These are phyloP conservation scores for Carex pumila DNA, from an alignment of 176 grass and related monocot genomes.

Conservation along the genomic window DNA sequence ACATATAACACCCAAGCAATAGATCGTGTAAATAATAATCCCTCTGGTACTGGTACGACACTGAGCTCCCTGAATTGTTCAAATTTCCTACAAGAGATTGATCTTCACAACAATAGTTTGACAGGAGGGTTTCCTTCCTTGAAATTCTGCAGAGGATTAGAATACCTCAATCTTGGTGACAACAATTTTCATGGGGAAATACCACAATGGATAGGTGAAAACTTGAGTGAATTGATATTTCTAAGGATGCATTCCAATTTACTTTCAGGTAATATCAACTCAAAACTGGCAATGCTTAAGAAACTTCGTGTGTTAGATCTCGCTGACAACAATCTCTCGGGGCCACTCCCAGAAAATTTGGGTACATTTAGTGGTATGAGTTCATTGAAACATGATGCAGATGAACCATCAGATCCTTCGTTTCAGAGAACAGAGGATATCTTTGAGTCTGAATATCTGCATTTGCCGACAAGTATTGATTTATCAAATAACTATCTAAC, in stretches of 20 bases:
- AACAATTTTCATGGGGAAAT: conserved; percentile 9
- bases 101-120: background rate
- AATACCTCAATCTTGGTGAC: background rate
- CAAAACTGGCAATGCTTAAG: background rate
- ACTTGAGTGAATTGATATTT: background rate
- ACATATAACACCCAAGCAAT: background rate
- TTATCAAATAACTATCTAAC: conserved; percentile 29
- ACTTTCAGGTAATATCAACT: conserved; percentile 40
- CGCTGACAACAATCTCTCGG: conserved; percentile 24
- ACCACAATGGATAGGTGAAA: background rate
- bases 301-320: conserved; percentile 18
- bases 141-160: background rate
- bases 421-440: conserved; percentile 21
- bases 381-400: background rate
- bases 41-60: background rate
- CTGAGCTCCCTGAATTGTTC: conserved; percentile 11
- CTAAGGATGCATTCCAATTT: conserved; percentile 14
- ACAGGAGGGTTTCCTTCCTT: background rate
- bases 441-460: background rate
- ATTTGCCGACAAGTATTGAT: background rate
- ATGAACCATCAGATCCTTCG: background rate
- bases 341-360: background rate
- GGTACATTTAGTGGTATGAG: conserved; percentile 3
- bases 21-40: background rate
- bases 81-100: background rate